Evolutionary conservation across 1,284 basidiomycete genomes (phyloP), one percentile per base, ranked within the genome.

Genomic region (Heterobasidion parviporum): DNA sequence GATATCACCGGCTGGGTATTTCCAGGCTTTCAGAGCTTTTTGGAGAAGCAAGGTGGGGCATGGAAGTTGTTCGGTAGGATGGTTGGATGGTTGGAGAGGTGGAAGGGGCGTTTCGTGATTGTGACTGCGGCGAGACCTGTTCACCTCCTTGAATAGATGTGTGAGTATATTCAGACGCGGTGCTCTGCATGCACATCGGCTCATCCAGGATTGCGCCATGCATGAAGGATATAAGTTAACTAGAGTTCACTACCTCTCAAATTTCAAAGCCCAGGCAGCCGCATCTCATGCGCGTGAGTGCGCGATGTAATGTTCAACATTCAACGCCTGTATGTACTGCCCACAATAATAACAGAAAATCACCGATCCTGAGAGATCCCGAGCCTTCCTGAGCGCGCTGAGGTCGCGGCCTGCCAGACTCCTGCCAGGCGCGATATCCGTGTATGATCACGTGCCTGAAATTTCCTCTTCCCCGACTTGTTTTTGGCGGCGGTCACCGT

Each of bases 1-100:
- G 84, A 89, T 64, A 80, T 88, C 58, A 81, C 77, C 26, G 56
- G 69, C 12, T 68, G 80, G 56, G 87, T 89, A 10, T 87, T 84
- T 65, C 77, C 79, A 35, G 76, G 78, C 1, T 84, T 89, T 62
- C 67, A 73, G 1, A 43, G 49, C 8, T 84, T 85, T 63, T 63
- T 89, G 43, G 69, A 68, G 52, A 60, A 57, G 14, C 69, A 74
- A 54, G 78, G 77, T 6, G 48, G 65, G 14, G 68, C 68, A n/a
- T 79, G 77, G 77, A 66, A 64, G 60, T n/a, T 75, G 3, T 79
- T 83, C 53, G 76, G 68, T 6, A 58, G 49, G 32, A 56, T 76
- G 2, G 64, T 85, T 6, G 64, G 69, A n/a, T 64, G 69, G 60
- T 75, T 76, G 59, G 68, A 69, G 8, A 63, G 63, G 14, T 62